phyloP scores from a whole-genome alignment of 176 grass and related monocot genomes.

The Dactylis glomerata region DNA sequence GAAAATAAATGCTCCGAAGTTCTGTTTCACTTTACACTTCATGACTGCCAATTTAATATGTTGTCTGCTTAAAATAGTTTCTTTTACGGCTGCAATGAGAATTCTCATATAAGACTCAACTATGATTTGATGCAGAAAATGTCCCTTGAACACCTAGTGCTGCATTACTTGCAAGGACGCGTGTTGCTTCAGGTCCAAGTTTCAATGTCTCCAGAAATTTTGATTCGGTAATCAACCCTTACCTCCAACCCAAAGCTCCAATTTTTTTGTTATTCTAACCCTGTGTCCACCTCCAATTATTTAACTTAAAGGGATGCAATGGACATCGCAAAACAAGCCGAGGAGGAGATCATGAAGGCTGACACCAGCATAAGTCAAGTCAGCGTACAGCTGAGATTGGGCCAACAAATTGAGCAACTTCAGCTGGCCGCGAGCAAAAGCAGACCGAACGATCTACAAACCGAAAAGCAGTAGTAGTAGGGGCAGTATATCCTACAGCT shows the following conservation, averaged over 20 bases:
- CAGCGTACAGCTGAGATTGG: conserved; percentile 74
- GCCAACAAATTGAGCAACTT: conserved; percentile 60
- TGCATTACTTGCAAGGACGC: conserved; percentile 79
- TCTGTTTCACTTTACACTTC: background rate
- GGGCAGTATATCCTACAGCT: background rate
- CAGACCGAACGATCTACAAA: background rate
- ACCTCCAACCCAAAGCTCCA: background rate
- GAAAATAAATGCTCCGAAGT: background rate
- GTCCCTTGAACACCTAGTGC: conserved; percentile 65
- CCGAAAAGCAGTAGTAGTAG: conserved; percentile 9
- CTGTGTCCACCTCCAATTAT: conserved; percentile 12
- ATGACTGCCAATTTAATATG: background rate
- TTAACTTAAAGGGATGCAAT: conserved; percentile 67
- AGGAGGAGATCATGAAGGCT: conserved; percentile 74
- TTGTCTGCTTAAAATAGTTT: background rate
- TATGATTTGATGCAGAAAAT: conserved; percentile 69
- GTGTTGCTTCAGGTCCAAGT: conserved; percentile 79
- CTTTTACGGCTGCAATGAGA: background rate
- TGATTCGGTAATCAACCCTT: conserved; percentile 61
- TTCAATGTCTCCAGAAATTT: conserved; percentile 68
- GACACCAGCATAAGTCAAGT: conserved; percentile 77
- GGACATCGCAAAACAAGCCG: conserved; percentile 65
- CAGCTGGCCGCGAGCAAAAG: conserved; percentile 28
- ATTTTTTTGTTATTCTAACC: conserved; percentile 2
- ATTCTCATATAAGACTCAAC: conserved; percentile 3